These are phyloP conservation scores for Ophiostoma ips DNA, from an alignment of 2,329 filamentous ascomycete species.

Conservation along the genomic window DNA sequence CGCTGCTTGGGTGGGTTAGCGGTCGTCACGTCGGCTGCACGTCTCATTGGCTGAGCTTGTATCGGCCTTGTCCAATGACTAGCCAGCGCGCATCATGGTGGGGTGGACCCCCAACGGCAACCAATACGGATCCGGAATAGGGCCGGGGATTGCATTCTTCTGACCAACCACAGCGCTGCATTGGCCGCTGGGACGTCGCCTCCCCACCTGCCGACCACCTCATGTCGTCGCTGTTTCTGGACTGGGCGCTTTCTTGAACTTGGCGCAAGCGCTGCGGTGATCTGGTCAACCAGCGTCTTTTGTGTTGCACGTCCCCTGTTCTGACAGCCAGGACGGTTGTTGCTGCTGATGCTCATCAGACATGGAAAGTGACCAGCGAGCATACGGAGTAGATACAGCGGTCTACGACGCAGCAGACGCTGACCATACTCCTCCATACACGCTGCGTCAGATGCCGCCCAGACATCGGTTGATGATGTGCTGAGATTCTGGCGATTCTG, in stretches of 20 bases:
- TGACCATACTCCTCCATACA: no score
- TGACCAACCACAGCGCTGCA: conserved; percentile 7
- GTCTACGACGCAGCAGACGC: no score
- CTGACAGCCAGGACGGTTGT: no score
- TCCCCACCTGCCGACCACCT: conserved; percentile 9
- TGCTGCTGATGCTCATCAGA: no score
- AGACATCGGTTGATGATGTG: no score
- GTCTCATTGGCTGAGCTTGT: conserved; percentile 24
- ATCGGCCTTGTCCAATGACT: conserved; percentile 18
- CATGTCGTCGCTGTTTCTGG: not conserved
- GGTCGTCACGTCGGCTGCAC: conserved; percentile 24
- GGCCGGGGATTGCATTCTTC: conserved; percentile 3
- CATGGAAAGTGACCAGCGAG: no score
- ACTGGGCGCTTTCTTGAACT: not conserved
- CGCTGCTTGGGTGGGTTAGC: conserved; percentile 21
- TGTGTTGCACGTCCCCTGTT: no score
- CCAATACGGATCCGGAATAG: conserved; percentile 4
- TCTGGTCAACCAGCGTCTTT: no score
- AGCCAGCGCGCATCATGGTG: conserved; percentile 15
- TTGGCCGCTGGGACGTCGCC: conserved; percentile 7
- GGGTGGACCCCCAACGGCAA: conserved; percentile 13
- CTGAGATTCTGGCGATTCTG: no score
- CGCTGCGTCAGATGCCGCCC: no score
- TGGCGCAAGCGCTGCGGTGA: no score
- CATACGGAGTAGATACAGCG: no score